Percentiles rank a stretch among this genome's conserved stretches.
Evolutionary conservation across 2,329 filamentous ascomycete genomes (phyloP).

Genomic region (Talaromyces sp.): DNA sequence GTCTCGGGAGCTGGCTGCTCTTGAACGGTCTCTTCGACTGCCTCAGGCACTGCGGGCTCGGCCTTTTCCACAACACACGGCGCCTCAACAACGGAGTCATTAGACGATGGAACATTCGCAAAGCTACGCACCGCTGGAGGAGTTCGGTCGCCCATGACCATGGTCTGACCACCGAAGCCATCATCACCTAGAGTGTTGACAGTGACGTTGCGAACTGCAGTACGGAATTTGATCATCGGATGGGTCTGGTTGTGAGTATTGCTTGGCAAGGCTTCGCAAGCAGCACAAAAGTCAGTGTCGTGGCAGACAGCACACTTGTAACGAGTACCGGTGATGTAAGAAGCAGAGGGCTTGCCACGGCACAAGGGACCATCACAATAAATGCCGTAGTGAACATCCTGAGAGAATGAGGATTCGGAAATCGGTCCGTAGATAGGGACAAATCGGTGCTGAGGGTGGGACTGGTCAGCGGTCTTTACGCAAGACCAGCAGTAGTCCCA

Average conservation of each 20-base stretch:
- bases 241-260: conserved; percentile 94
- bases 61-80: conserved; percentile 10
- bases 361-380: conserved; percentile 95
- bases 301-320: conserved; percentile 98
- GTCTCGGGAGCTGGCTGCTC: conserved; percentile 29
- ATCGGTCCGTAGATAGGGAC: conserved; percentile 76
- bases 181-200: conserved; percentile 82
- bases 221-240: conserved; percentile 95
- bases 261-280: conserved; percentile 81
- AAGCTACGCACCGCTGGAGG: conserved; percentile 26
- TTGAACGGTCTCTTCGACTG: neutral
- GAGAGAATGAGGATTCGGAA: conserved; percentile 44
- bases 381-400: conserved; percentile 70
- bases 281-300: conserved; percentile 91
- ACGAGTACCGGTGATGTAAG: conserved; percentile 74
- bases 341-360: conserved; percentile 46
- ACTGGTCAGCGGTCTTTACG: conserved; percentile 60
- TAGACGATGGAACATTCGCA: conserved; percentile 29
- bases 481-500: conserved; percentile 92
- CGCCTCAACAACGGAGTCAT: conserved; percentile 17
- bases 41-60: conserved; percentile 21
- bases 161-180: conserved; percentile 60
- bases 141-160: conserved; percentile 67
- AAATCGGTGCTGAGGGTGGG: conserved; percentile 83
- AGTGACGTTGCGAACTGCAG: conserved; percentile 79